Evolutionary conservation across 805 yeast species (phyloP).

Genomic region (Wickerhamomyces ciferrii): DNA sequence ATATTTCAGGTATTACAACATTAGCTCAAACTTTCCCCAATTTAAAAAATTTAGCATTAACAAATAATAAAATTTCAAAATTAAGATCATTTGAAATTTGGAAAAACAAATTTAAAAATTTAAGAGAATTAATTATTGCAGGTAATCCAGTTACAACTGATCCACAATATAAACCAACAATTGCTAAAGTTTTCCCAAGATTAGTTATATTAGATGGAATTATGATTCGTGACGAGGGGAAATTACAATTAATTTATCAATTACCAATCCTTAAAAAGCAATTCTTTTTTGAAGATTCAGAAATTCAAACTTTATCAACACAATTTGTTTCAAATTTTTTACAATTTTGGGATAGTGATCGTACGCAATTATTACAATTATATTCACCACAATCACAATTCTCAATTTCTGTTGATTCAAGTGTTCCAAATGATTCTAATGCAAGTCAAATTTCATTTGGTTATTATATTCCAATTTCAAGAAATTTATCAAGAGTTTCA

Average conservation of each 20-base stretch:
- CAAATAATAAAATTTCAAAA: slow-evolving; percentile 63
- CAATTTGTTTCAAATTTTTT: slow-evolving; percentile 72
- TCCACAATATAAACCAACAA: slow-evolving; percentile 48
- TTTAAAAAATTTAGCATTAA: slow-evolving; percentile 73
- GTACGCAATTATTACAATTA: slow-evolving; percentile 62
- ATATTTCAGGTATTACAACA: slow-evolving; percentile 52
- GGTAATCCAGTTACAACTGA: slow-evolving; percentile 68
- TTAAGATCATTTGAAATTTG: slow-evolving; percentile 63
- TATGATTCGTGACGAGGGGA: slow-evolving; percentile 67
- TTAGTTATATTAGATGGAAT: slow-evolving; percentile 75
- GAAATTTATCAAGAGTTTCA: slow-evolving; percentile 67
- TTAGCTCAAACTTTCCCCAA: slow-evolving; percentile 72
- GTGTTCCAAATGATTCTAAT: slow-evolving; percentile 48
- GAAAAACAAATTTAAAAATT: slow-evolving; percentile 65
- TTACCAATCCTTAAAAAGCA: slow-evolving; percentile 54
- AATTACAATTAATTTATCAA: slow-evolving; percentile 42
- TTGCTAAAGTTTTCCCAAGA: slow-evolving; percentile 74
- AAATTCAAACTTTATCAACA: slow-evolving; percentile 66
- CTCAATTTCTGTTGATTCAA: slow-evolving; percentile 70
- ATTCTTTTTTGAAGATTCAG: slow-evolving; percentile 78
- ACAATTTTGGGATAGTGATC: slow-evolving; percentile 75
- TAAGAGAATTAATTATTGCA: slow-evolving; percentile 72
- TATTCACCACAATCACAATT: slow-evolving; percentile 85
- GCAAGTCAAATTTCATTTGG: slow-evolving; percentile 45
- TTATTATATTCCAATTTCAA: slow-evolving; percentile 63